phyloP scores from a whole-genome alignment of 2,329 filamentous ascomycete species.

The Daldinia sp. region DNA sequence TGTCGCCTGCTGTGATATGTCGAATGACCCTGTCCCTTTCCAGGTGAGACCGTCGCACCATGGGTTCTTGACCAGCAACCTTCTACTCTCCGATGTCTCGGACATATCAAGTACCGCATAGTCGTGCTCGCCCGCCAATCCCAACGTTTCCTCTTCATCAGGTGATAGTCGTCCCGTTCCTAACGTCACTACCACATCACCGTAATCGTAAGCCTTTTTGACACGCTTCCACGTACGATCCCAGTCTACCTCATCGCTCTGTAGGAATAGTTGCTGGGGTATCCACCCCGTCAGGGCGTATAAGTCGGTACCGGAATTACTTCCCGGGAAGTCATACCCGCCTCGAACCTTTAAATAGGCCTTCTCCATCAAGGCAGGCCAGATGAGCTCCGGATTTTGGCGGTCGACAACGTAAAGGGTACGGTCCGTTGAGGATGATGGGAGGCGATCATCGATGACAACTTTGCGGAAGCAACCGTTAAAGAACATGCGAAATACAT shows the following conservation, averaged over 20 bases:
- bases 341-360: slow-evolving; percentile 95
- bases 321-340: slow-evolving; percentile 97
- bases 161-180: slow-evolving; percentile 85
- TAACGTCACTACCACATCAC: slow-evolving; percentile 86
- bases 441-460: slow-evolving; percentile 86
- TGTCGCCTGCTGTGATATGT: slow-evolving; percentile 29
- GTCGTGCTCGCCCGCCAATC: slow-evolving; percentile 89
- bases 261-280: slow-evolving; percentile 91
- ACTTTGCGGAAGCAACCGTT: slow-evolving; percentile 92
- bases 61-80: slow-evolving; percentile 91
- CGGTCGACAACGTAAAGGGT: slow-evolving; percentile 89
- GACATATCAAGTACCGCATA: slow-evolving; percentile 90
- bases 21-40: slow-evolving; percentile 61
- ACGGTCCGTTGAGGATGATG: slow-evolving; percentile 76
- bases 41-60: slow-evolving; percentile 86
- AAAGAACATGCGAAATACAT: slow-evolving; percentile 91
- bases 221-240: slow-evolving; percentile 81
- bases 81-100: slow-evolving; percentile 62
- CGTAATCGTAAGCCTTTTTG: slow-evolving; percentile 74
- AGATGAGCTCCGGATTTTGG: slow-evolving; percentile 80
- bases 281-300: slow-evolving; percentile 96
- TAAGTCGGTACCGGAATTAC: slow-evolving; percentile 94
- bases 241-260: slow-evolving; percentile 81
- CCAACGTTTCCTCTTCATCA: slow-evolving; percentile 80
- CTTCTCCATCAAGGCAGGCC: slow-evolving; percentile 94